Evolutionary conservation across 2,329 filamentous ascomycete genomes (phyloP), one percentile per base, ranked within the genome.

Genomic region (Coniochaeta sp.): DNA sequence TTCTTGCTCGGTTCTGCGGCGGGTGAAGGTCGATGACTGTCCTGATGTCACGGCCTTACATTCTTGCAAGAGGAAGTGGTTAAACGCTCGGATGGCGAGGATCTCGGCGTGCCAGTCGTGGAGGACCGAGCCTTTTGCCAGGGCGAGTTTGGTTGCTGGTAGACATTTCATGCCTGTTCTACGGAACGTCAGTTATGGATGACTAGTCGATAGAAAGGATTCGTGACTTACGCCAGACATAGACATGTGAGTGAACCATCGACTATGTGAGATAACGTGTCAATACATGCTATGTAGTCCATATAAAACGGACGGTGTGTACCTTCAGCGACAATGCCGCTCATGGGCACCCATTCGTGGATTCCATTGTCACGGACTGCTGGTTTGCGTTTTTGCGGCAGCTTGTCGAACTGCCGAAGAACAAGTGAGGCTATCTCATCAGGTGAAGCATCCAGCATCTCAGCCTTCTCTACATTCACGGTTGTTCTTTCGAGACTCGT

Each of bases 161-260:
- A 97, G 83, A 65, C 94, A 97, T 78, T 97, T 99, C 83, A 96
- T 96, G 55, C 94, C 94, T 2, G 91, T 96, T 40, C 88, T 91
- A 63, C 6, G 13, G 3, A n/a, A 16, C 26, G 26, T 30, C 46
- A 90, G 60, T 45, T 87, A 63, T 86, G 90, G 35, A 69, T n/a
- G n/a, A n/a, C n/a, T 30, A 22, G 24, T 6, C 10, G 14, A 16
- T 47, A 14, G 20, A 30, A 20, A 27, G 22, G 27, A 42, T 35
- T n/a, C n/a, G n/a, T n/a, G n/a, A 68, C 83, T 67, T 78, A 89
- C 85, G 86, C 87, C 48, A 91, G 60, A 56, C 84, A 75, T 48
- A 89, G 64, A 64, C 87, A 91, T 49, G 71, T 77, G 55, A 82
- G 56, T 35, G 63, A 71, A 85, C 83, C 76, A 66, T 82, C 78